Percentiles rank a stretch among this genome's conserved stretches.
Evolutionary conservation across 78 protist genomes (phyloP).

Genomic region (Anaeramoeba ignava): DNA sequence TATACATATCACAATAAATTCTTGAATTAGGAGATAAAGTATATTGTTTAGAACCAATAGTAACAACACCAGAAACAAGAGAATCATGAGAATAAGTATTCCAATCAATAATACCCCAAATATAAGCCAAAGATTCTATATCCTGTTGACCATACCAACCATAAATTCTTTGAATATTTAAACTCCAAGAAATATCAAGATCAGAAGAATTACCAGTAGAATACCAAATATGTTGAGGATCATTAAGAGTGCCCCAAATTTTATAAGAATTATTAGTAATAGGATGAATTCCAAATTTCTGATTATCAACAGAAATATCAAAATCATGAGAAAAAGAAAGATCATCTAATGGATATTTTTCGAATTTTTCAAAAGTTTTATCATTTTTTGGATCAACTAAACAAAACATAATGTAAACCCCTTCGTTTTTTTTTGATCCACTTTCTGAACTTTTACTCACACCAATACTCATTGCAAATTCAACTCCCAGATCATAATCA

Average conservation of each 20-base stretch:
- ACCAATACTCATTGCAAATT: too few relatives aligned
- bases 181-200: too few relatives aligned
- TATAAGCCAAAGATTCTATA: neutral
- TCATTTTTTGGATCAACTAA: neutral
- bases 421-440: too few relatives aligned
- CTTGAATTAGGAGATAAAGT: neutral
- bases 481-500: neutral
- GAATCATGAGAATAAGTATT: neutral
- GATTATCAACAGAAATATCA: neutral
- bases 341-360: neutral
- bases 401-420: neutral
- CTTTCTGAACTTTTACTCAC: too few relatives aligned
- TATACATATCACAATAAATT: neutral
- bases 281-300: neutral
- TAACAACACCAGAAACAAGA: neutral
- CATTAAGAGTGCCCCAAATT: too few relatives aligned
- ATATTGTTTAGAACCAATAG: neutral
- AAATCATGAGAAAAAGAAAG: neutral
- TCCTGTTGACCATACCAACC: slow-evolving; percentile 1
- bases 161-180: too few relatives aligned
- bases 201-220: too few relatives aligned
- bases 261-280: too few relatives aligned
- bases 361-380: too few relatives aligned
- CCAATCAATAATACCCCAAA: neutral
- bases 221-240: too few relatives aligned